Conservation (phyloP, 2,329 filamentous ascomycete genomes). For the Sporothrix pallida region DNA sequence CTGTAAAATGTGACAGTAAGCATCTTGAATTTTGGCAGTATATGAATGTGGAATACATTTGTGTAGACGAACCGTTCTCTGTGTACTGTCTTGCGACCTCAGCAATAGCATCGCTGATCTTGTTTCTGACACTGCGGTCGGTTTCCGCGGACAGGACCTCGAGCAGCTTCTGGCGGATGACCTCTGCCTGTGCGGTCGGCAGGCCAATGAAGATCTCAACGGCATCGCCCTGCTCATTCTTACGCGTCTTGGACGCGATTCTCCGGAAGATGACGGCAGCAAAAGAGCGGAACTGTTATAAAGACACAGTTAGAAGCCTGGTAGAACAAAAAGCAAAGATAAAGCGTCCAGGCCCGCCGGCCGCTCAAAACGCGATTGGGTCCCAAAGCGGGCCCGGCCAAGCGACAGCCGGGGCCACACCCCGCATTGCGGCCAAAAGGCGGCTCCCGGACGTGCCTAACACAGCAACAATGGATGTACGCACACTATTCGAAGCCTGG, state of each 20-base stretch:
- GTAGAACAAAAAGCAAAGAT: not conserved
- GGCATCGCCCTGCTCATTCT: conserved; percentile 71
- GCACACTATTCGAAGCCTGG: conserved; percentile 74
- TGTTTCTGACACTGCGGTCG: conserved; percentile 80
- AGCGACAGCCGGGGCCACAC: not conserved
- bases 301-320: conserved; percentile 26
- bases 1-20: conserved; percentile 51
- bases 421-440: not conserved
- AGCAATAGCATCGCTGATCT: conserved; percentile 96
- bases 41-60: no score
- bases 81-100: conserved; percentile 95
- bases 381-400: not conserved
- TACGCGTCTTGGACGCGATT: conserved; percentile 87
- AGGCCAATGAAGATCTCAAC: conserved; percentile 87
- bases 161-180: conserved; percentile 83
- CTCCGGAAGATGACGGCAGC: conserved; percentile 92
- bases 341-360: no score
- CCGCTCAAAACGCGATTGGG: not conserved
- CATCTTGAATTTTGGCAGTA: not conserved
- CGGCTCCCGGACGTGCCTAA: not conserved
- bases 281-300: conserved; percentile 80
- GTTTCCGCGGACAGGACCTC: conserved; percentile 76
- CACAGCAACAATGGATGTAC: conserved; percentile 39
- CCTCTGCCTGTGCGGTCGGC: conserved; percentile 71
- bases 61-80: conserved; percentile 73